Base-by-base conservation (phyloP, 1,284 basidiomycete genomes). In the Meripilus lineatus region DNA sequence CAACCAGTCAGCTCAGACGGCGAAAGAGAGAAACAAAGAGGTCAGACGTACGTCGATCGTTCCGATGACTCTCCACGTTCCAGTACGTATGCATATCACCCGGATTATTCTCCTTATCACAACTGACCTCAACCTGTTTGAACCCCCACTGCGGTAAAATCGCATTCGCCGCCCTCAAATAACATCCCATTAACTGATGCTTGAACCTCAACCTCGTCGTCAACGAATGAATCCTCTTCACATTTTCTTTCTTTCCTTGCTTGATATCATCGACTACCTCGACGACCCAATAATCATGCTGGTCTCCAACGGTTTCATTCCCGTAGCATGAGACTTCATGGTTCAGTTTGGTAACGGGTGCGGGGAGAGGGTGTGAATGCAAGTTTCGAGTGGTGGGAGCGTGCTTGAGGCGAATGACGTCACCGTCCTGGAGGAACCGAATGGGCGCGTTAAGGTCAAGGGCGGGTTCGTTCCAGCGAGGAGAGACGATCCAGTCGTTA, bases 21-120 rank as follows among this genome's bases (percentile, higher is more conserved):
- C 25, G 24, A 11, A 18, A 42, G 38, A 48, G 39, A 41, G 42
- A 13, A 25, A 43, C 42, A 40, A 38, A 4, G 22, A n/a, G n/a
- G n/a, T n/a, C n/a, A 35, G 6, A 80, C 91, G 61, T 58, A 94
- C 92, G 68, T 58, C 89, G 77, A 43, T 90, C 83, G 64, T 99
- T 99, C 88, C 88, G 92, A 67, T 99, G 95, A 57, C 83, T 89
- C 65, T 99, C 95, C 43, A 99, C 88, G 62, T 99, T 99, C 95
- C 95, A 99, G 63, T 93, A 90, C 1, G 94, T 96, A 66, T 94
- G 91, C 17, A 77, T 64, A 64, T 98, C 91, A 26, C 69, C 74
- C 1, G 81, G 81, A 57, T 92, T 81, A 62, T 94, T 89, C 60
- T 91, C 84, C 67, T 91, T 93, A 48, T 85, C 84, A 65, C 96